A percentile compares a stretch with the other conserved stretches of the same genome.
These are phyloP conservation scores for Beta lomatogona DNA, from an alignment of 179 eudicot species.

Conservation along the genomic window DNA sequence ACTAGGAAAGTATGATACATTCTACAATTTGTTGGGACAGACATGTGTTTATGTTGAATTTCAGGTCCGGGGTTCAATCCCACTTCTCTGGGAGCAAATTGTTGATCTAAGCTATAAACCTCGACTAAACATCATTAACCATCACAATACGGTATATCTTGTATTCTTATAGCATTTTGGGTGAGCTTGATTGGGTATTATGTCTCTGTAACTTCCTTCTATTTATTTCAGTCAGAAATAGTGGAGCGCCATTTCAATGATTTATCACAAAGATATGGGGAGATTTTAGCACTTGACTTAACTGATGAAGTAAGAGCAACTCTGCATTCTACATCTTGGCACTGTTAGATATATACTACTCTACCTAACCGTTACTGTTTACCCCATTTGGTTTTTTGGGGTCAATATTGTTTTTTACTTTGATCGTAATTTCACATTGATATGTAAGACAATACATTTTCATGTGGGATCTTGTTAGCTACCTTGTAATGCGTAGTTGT, in stretches of 20 bases:
- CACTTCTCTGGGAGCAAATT: conserved; percentile 98
- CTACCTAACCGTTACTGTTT: no score
- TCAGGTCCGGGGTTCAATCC: conserved; percentile 98
- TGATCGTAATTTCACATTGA: no score
- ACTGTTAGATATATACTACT: not conserved
- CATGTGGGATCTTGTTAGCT: no score
- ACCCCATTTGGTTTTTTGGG: no score
- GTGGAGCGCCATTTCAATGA: conserved; percentile 93
- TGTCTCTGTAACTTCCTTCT: conserved; percentile 7
- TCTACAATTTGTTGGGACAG: not conserved
- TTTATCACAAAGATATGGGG: conserved; percentile 85
- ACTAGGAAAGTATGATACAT: not conserved
- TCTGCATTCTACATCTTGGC: not conserved
- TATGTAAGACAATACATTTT: no score
- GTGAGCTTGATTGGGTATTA: conserved; percentile 20
- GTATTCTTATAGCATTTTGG: conserved; percentile 7
- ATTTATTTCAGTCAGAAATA: conserved; percentile 57
- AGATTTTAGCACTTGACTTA: conserved; percentile 74
- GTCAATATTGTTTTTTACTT: no score
- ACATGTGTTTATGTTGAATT: conserved; percentile 12
- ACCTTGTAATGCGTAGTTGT: no score
- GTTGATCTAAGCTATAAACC: conserved; percentile 99
- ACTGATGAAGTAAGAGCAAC: conserved; percentile 66
- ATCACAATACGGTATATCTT: conserved; percentile 69
- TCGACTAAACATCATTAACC: conserved; percentile 65